Evolutionary conservation across 352 stramenopile genomes (phyloP).

Genomic region (Pythium phragmitis): DNA sequence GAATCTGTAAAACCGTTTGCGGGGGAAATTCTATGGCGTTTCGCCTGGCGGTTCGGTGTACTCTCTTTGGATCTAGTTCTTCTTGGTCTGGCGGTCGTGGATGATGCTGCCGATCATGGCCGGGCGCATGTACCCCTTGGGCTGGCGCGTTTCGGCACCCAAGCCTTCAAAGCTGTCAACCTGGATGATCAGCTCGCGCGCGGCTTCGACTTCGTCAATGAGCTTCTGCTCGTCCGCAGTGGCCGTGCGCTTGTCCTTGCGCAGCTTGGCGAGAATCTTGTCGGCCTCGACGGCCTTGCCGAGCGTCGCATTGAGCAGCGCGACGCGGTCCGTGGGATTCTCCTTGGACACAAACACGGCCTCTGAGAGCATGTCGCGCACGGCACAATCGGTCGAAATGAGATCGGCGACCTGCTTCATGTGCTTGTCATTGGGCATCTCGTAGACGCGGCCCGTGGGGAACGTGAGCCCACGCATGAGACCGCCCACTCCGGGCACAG

Average conservation of each 20-base stretch:
- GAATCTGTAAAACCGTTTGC: too few relatives aligned
- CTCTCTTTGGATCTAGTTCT: conserved; percentile 17
- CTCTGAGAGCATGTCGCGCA: conserved; percentile 69
- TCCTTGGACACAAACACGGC: conserved; percentile 73
- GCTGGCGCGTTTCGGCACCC: conserved; percentile 74
- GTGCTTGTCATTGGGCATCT: conserved; percentile 87
- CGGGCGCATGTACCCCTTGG: conserved; percentile 89
- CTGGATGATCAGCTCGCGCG: conserved; percentile 96
- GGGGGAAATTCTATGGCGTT: background rate
- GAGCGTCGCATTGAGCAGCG: conserved; percentile 71
- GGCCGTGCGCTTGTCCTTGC: conserved; percentile 93
- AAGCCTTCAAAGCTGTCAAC: conserved; percentile 92
- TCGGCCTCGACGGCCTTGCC: conserved; percentile 92
- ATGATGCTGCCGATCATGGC: conserved; percentile 68
- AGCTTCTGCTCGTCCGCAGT: conserved; percentile 93
- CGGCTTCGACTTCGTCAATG: conserved; percentile 94
- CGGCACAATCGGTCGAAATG: conserved; percentile 67
- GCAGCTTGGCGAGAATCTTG: conserved; percentile 87
- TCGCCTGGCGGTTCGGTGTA: background rate
- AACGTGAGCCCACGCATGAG: conserved; percentile 96
- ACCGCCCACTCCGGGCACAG: conserved; percentile 87
- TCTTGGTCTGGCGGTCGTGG: conserved; percentile 27
- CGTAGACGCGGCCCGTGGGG: conserved; percentile 94
- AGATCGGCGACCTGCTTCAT: conserved; percentile 69
- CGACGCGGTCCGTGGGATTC: conserved; percentile 59